Percentiles rank a stretch among this genome's conserved stretches.
These are phyloP conservation scores for Ophiorrhiza pumila DNA, from an alignment of 257 asterid species.

Conservation along the genomic window DNA sequence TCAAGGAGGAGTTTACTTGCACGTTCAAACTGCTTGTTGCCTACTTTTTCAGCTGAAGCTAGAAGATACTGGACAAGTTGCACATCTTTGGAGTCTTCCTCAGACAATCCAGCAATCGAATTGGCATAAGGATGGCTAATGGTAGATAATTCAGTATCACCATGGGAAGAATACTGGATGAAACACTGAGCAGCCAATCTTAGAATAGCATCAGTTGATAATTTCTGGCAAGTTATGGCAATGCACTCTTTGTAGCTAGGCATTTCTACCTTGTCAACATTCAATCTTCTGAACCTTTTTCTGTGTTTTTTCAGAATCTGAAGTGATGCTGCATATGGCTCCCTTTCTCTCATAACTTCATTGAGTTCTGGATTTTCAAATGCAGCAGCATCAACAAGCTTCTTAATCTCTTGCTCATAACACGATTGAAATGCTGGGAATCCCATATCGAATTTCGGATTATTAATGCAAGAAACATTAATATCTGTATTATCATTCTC, in stretches of 20 bases:
- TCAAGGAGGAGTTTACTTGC: constrained; percentile 30
- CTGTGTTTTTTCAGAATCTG: constrained; percentile 41
- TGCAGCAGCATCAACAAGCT: not conserved
- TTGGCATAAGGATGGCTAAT: constrained; percentile 29
- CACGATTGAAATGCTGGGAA: constrained; percentile 22
- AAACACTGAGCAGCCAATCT: constrained; percentile 50
- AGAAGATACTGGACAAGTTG: constrained; percentile 27
- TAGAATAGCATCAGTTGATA: constrained; percentile 34
- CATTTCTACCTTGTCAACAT: constrained; percentile 19
- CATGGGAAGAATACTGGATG: constrained; percentile 32
- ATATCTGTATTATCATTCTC: constrained; percentile 7
- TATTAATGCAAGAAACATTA: constrained; percentile 20
- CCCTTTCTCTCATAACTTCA: constrained; percentile 20
- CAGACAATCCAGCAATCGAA: constrained; percentile 19
- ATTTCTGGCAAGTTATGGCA: not conserved
- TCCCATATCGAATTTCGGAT: constrained; percentile 13
- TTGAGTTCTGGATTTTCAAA: constrained; percentile 10
- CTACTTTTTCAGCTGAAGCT: constrained; percentile 30
- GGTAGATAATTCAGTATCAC: constrained; percentile 20
- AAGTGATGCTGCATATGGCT: constrained; percentile 22
- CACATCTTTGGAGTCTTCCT: constrained; percentile 14
- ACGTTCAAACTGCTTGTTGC: constrained; percentile 20
- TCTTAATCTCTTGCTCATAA: constrained; percentile 15
- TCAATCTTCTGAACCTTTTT: constrained; percentile 37
- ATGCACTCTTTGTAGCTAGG: not conserved